phyloP scores from a whole-genome alignment of 164 flowering plant genomes.

The Paratinospora sagittata region DNA sequence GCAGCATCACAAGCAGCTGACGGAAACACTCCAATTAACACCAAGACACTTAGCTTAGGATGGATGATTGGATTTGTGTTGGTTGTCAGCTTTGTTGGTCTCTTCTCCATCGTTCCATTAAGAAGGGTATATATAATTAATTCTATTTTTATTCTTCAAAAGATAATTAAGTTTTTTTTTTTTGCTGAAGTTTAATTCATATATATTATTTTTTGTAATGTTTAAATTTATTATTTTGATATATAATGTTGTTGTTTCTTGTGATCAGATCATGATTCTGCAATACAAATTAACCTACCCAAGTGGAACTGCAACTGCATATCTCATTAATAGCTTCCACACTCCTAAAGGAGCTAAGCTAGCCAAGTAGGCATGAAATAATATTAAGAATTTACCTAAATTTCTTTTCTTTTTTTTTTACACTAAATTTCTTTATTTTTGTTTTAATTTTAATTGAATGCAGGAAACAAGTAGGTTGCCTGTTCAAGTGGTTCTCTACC shows the following conservation, averaged over 20 bases:
- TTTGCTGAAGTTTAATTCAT: background rate
- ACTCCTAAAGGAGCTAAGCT: conserved; percentile 33
- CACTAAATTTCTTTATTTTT: background rate
- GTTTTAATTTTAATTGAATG: background rate
- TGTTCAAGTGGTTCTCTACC: conserved; percentile 20
- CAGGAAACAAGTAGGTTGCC: conserved; percentile 25
- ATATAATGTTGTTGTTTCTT: no score
- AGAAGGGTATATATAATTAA: conserved; percentile 31
- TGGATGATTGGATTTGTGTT: conserved; percentile 55
- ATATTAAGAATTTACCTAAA: background rate
- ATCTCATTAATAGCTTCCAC: conserved; percentile 43
- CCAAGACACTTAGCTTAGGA: conserved; percentile 30
- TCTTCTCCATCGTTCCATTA: conserved; percentile 47
- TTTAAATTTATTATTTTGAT: background rate
- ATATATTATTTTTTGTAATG: background rate
- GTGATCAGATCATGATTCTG: conserved; percentile 21
- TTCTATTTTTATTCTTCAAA: background rate
- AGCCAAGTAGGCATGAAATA: conserved; percentile 25
- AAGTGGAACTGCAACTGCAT: conserved; percentile 44
- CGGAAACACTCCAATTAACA: conserved; percentile 26
- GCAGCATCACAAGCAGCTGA: conserved; percentile 30
- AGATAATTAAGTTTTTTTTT: background rate
- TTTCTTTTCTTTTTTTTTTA: no score
- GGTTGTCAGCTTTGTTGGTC: conserved; percentile 51
- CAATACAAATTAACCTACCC: conserved; percentile 33